Evolutionary conservation across 1,284 basidiomycete species (phyloP).

Genomic region (Cryptococcus sp.): DNA sequence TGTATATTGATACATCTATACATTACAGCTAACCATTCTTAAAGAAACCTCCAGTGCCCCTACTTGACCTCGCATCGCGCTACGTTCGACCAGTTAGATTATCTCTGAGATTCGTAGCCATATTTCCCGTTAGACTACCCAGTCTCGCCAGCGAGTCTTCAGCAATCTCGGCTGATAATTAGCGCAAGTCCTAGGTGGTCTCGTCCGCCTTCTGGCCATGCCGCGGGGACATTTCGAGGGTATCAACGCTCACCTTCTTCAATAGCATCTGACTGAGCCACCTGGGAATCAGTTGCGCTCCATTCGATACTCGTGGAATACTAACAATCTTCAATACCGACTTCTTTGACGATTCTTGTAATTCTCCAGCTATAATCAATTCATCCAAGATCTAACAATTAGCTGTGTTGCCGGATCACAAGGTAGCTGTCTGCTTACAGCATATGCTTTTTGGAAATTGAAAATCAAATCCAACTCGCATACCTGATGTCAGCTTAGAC

Average conservation of each 20-base stretch:
- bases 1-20: too few relatives aligned
- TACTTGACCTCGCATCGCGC: too few relatives aligned
- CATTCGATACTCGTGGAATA: slow-evolving; percentile 23
- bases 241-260: slow-evolving; percentile 49
- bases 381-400: slow-evolving; percentile 81
- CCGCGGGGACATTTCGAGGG: neutral
- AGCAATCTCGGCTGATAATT: slow-evolving; percentile 37
- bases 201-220: neutral
- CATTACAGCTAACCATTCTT: too few relatives aligned
- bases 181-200: slow-evolving; percentile 1
- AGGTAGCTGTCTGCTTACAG: slow-evolving; percentile 53
- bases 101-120: neutral
- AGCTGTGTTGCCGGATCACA: neutral
- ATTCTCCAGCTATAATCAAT: slow-evolving; percentile 93
- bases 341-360: slow-evolving; percentile 99
- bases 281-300: slow-evolving; percentile 21
- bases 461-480: slow-evolving; percentile 97
- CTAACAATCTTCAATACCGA: slow-evolving; percentile 81
- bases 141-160: slow-evolving; percentile 45
- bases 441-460: slow-evolving; percentile 97
- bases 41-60: too few relatives aligned
- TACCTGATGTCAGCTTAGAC: too few relatives aligned
- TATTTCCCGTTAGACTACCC: slow-evolving; percentile 24
- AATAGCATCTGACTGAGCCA: slow-evolving; percentile 51
- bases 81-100: neutral